Evolutionary conservation across 2,329 filamentous ascomycete genomes (phyloP).

Genomic region (Colletotrichum tabaci): DNA sequence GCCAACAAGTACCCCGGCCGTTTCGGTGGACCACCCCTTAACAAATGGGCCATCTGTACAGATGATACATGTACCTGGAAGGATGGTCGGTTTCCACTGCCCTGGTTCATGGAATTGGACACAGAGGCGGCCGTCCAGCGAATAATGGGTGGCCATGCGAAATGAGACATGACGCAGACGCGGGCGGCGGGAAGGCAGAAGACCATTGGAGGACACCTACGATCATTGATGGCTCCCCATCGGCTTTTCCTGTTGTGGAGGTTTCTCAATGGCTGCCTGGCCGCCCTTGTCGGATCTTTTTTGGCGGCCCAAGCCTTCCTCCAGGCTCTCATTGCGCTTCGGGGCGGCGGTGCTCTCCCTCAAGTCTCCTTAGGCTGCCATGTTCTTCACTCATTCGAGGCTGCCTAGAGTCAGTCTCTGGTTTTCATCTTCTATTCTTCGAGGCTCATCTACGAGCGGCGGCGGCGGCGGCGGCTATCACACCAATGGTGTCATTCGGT

Average conservation of each 20-base stretch:
- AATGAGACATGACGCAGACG: slow-evolving; percentile 12
- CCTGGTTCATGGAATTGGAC: slow-evolving; percentile 32
- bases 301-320: slow-evolving; percentile 7
- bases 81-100: slow-evolving; percentile 25
- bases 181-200: background rate
- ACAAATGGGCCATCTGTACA: no score
- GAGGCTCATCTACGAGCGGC: no score
- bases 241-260: background rate
- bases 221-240: background rate
- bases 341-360: background rate
- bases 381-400: background rate
- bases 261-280: slow-evolving; percentile 35
- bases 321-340: slow-evolving; percentile 3
- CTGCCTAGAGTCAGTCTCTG: slow-evolving; percentile 16
- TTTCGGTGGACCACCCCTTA: slow-evolving; percentile 7
- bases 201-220: background rate
- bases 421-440: background rate
- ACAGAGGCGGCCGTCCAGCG: slow-evolving; percentile 18
- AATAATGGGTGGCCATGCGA: slow-evolving; percentile 11
- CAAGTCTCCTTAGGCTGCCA: no score
- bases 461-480: no score
- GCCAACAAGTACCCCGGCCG: slow-evolving; percentile 22
- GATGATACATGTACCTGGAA: background rate
- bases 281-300: background rate
- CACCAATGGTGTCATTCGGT: background rate